These are phyloP conservation scores for Corylus americana DNA, from an alignment of 306 rosid genomes.

Conservation along the genomic window DNA sequence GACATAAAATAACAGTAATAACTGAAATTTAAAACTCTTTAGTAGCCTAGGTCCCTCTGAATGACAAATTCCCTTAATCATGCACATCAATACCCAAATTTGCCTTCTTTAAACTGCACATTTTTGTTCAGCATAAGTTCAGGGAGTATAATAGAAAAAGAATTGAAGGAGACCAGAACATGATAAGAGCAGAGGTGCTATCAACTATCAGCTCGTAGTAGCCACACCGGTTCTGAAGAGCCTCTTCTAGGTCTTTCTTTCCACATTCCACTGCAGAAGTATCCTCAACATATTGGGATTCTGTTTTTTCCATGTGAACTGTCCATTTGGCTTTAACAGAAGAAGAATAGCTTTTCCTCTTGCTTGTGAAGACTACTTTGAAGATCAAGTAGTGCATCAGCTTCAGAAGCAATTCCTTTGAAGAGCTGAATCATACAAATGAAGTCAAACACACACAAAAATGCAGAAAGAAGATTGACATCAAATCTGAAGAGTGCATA, in stretches of 20 bases:
- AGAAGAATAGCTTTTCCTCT: conserved; percentile 75
- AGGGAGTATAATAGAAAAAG: conserved; percentile 19
- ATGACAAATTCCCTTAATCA: not conserved
- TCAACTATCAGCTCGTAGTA: conserved; percentile 7
- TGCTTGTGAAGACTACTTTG: conserved; percentile 89
- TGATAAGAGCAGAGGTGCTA: not conserved
- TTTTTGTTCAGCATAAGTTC: conserved; percentile 21
- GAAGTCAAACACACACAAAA: conserved; percentile 28
- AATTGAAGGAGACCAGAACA: conserved; percentile 17
- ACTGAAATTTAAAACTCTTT: too few species aligned
- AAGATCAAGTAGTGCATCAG: conserved; percentile 84
- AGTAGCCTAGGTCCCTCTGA: too few species aligned
- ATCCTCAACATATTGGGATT: conserved; percentile 73
- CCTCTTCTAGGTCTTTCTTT: conserved; percentile 79
- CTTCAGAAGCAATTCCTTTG: conserved; percentile 92
- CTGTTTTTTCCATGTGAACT: conserved; percentile 83
- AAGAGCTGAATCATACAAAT: conserved; percentile 68
- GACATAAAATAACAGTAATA: too few species aligned
- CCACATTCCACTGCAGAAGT: conserved; percentile 85
- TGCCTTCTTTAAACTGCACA: conserved; percentile 81
- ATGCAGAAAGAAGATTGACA: conserved; percentile 2
- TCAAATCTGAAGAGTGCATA: conserved; percentile 12
- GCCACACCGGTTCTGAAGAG: conserved; percentile 78
- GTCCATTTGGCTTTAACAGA: conserved; percentile 80
- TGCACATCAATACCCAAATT: conserved; percentile 46